These are phyloP conservation scores for Phytophthora pisi DNA, from an alignment of 352 stramenopile genomes.

Conservation along the genomic window DNA sequence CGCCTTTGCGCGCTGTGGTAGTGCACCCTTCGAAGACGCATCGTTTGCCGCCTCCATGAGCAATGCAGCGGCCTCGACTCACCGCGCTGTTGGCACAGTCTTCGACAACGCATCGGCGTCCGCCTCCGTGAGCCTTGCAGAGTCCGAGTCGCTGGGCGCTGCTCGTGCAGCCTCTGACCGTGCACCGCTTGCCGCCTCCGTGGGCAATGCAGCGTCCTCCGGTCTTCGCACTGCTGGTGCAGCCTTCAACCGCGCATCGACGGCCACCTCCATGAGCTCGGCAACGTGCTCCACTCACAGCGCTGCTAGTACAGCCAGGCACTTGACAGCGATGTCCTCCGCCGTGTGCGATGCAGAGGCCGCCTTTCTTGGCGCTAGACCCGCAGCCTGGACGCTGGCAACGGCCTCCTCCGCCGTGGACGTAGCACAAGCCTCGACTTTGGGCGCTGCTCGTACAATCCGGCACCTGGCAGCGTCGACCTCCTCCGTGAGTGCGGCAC, in stretches of 20 bases:
- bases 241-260: constrained; percentile 73
- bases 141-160: constrained; percentile 83
- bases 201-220: constrained; percentile 84
- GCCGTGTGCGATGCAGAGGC: constrained; percentile 85
- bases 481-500: constrained; percentile 83
- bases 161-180: constrained; percentile 68
- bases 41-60: constrained; percentile 82
- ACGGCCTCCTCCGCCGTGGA: constrained; percentile 78
- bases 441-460: constrained; percentile 82
- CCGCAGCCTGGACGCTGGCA: constrained; percentile 77
- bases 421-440: constrained; percentile 83
- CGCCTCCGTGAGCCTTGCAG: constrained; percentile 87
- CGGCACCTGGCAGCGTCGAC: constrained; percentile 79
- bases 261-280: constrained; percentile 82
- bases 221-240: constrained; percentile 84
- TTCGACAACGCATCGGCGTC: constrained; percentile 69
- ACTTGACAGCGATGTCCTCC: constrained; percentile 84
- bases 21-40: constrained; percentile 76
- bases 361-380: constrained; percentile 86
- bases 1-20: constrained; percentile 80
- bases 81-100: constrained; percentile 81
- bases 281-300: constrained; percentile 80
- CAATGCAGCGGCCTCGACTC: constrained; percentile 84
- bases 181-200: constrained; percentile 84
- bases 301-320: constrained; percentile 71